Conservation (phyloP, 371 early-diverging fungal genomes). For the Syncephalis fuscata region DNA sequence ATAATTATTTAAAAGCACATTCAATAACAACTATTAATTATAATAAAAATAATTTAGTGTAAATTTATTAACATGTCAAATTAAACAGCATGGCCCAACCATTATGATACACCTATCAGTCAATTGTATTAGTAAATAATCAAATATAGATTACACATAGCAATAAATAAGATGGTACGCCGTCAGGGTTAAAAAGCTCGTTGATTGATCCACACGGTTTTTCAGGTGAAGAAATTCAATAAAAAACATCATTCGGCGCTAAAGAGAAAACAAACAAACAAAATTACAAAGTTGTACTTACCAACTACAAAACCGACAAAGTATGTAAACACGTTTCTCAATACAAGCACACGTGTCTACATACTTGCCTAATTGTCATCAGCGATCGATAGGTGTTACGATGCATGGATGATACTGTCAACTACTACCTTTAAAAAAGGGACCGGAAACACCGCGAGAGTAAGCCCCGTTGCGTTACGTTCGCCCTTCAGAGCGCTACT, state of each 20-base stretch:
- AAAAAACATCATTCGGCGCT: no score
- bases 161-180: not conserved
- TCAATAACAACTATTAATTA: no score
- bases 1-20: no score
- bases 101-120: no score
- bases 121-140: no score
- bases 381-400: not conserved
- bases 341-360: not conserved
- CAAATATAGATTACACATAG: no score
- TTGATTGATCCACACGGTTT: not conserved
- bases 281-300: conserved; percentile 10
- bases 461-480: conserved; percentile 28
- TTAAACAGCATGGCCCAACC: no score
- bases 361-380: not conserved
- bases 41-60: no score
- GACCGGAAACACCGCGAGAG: conserved; percentile 18
- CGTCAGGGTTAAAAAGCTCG: conserved; percentile 2
- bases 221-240: conserved; percentile 21
- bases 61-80: no score
- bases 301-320: not conserved
- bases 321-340: not conserved
- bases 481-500: not conserved
- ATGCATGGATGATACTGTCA: not conserved
- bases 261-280: not conserved
- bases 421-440: not conserved